A percentile compares a stretch with the other conserved stretches of the same genome.
Evolutionary conservation across 805 yeast species (phyloP).

Genomic region (Lipomyces starkeyi): DNA sequence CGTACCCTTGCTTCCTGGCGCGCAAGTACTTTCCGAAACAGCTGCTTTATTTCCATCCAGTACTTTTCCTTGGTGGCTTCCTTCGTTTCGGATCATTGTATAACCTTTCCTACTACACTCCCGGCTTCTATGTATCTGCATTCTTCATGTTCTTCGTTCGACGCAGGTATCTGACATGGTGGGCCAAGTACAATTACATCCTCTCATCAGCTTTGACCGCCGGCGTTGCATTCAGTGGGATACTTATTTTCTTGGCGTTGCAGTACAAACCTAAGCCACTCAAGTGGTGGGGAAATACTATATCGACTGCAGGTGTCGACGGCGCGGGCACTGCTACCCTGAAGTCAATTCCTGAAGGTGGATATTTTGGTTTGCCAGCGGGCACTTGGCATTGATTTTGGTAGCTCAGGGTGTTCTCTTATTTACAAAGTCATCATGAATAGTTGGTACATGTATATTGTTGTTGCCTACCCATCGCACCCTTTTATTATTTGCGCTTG

Average conservation of each 20-base stretch:
- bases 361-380: conserved; percentile 17
- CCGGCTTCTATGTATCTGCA: conserved; percentile 18
- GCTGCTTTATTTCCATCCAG: conserved; percentile 27
- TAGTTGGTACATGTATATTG: too few species aligned
- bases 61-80: conserved; percentile 36
- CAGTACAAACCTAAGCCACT: conserved; percentile 50
- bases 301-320: conserved; percentile 22
- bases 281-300: conserved; percentile 69
- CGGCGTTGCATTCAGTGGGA: conserved; percentile 70
- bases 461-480: too few species aligned
- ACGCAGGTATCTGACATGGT: conserved; percentile 26
- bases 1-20: conserved; percentile 22
- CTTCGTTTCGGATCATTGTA: conserved; percentile 19
- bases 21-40: conserved; percentile 15
- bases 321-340: conserved; percentile 8
- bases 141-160: conserved; percentile 20
- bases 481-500: too few species aligned
- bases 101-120: conserved; percentile 24
- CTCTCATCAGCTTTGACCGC: conserved; percentile 68
- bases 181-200: conserved; percentile 52
- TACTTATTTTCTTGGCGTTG: conserved; percentile 58
- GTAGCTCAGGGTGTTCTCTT: too few species aligned
- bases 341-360: conserved; percentile 11
- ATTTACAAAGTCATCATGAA: too few species aligned
- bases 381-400: not conserved